Base-by-base conservation (phyloP, 441 rosid species). In the Hura crepitans region DNA sequence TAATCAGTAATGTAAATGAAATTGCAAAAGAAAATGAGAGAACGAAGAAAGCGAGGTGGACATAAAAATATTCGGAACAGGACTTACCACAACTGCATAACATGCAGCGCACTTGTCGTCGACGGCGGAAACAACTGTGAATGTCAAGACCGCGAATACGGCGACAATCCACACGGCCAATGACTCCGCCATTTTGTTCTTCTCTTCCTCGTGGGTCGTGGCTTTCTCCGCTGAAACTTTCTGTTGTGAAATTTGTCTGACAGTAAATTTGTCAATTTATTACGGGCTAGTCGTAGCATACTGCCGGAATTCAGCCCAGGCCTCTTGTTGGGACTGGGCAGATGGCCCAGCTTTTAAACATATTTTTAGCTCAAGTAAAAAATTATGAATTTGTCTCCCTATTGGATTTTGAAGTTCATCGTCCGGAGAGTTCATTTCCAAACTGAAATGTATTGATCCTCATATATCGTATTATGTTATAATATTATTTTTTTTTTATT, bases 51-150 rank as follows among this genome's bases (percentile, higher is more conserved):
- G 31, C 33, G 28, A 31, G 65, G n/a, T 28, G 62, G 30, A 53
- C 51, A 13, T 14, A 47, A 0, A 15, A 18, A 47, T 14, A 47
- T 5, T 47, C n/a, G 17, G 51, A 30, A 0, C 12, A 31, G 11
- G 18, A 58, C 35, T 65, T 89, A 91, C 98, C 85, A 97, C 89
- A 68, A 91, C 89, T 63, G 97, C 95, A 68, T 80, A 84, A 80
- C 97, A 91, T 60, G 98, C 97, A 33, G 88, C 83, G 59, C 98
- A 91, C 70, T 86, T 91, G 72, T 94, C 88, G 23, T 94, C 96
- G 62, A 90, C 73, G 74, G 82, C 73, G 1, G 67, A 69, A 51
- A 75, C 79, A 59, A 37, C 74, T 2, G 79, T 82, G 20, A 58
- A 61, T 39, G 85, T 62, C 65, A 79, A 65, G 45, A 80, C 45